Evolutionary conservation across 306 rosid genomes (phyloP).

Genomic region (Herpetospermum pedunculosum): DNA sequence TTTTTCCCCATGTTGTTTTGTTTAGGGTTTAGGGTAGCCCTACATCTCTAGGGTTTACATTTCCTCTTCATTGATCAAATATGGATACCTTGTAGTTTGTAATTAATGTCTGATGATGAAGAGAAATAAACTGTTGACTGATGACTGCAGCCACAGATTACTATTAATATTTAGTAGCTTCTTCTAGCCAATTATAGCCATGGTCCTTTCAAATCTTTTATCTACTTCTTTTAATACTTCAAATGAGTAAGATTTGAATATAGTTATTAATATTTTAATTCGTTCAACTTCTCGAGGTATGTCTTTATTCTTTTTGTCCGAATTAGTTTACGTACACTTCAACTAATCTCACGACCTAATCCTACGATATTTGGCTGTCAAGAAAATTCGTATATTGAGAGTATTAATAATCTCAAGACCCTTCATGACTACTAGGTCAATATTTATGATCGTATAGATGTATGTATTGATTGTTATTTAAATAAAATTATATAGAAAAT

Average conservation of each 20-base stretch:
- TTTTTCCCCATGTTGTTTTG: background rate
- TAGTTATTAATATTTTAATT: background rate
- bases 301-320: too few species aligned
- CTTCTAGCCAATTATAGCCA: background rate
- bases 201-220: background rate
- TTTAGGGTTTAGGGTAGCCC: conserved; percentile 10
- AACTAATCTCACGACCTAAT: too few species aligned
- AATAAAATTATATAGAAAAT: too few species aligned
- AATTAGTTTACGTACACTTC: too few species aligned
- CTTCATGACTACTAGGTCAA: too few species aligned
- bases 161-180: background rate
- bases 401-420: too few species aligned
- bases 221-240: background rate
- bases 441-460: too few species aligned
- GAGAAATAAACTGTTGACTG: background rate
- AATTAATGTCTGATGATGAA: background rate
- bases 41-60: background rate
- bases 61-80: background rate
- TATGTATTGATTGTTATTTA: too few species aligned
- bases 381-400: too few species aligned
- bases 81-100: background rate
- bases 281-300: too few species aligned
- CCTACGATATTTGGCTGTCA: too few species aligned
- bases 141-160: background rate
- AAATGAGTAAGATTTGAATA: background rate